Evolutionary conservation across 805 yeast species (phyloP).

Genomic region (baker's yeast (Saccharomyces cerevisiae)): DNA sequence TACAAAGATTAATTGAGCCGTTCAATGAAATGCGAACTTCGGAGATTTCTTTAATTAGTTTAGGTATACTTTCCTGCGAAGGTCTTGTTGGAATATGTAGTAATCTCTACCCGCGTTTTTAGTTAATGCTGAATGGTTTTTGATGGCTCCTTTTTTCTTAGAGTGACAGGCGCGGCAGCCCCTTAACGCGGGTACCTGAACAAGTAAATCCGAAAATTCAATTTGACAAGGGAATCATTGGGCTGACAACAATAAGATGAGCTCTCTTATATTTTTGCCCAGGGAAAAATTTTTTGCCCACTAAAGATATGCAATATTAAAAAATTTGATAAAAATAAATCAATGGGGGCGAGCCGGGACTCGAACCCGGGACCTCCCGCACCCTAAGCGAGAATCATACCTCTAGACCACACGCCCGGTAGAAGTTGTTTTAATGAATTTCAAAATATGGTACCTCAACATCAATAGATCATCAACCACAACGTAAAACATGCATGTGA

Average conservation of each 20-base stretch:
- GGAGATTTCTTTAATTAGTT: neutral
- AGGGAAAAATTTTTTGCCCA: neutral
- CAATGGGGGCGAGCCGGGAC: constrained; percentile 16
- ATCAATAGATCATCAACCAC: no score
- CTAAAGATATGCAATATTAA: no score
- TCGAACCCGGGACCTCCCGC: constrained; percentile 23
- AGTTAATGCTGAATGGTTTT: neutral
- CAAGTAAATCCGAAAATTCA: neutral
- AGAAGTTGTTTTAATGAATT: neutral
- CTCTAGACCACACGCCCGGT: constrained; percentile 4
- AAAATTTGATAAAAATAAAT: neutral
- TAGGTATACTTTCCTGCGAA: neutral
- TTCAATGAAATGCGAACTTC: neutral
- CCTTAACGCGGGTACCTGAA: neutral
- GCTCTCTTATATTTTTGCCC: neutral
- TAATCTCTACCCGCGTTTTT: neutral
- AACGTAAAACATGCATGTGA: no score
- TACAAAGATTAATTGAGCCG: neutral
- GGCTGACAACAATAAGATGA: neutral
- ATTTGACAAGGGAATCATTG: neutral
- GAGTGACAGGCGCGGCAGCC: neutral
- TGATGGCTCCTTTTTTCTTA: neutral
- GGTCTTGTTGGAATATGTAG: neutral
- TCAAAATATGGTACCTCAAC: no score
- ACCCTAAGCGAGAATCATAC: constrained; percentile 19